Evolutionary conservation across 2,329 filamentous ascomycete genomes (phyloP).

Genomic region (Chlorencoelia australis): DNA sequence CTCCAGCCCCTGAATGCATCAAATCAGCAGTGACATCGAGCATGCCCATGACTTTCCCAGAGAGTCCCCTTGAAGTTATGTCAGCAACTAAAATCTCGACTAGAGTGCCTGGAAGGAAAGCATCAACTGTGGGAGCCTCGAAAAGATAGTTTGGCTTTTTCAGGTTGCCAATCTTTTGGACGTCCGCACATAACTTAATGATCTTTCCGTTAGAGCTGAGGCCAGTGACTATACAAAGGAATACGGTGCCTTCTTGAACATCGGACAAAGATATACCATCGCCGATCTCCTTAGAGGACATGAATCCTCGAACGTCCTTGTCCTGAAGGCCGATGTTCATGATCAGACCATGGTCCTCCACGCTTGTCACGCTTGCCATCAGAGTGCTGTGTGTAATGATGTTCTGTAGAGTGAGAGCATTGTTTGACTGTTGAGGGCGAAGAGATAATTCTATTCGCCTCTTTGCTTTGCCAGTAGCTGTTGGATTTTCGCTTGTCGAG

Average conservation of each 20-base stretch:
- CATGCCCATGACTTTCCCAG: conserved; percentile 85
- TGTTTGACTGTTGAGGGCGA: conserved; percentile 69
- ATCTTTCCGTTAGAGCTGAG: conserved; percentile 71
- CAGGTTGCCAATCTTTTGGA: conserved; percentile 55
- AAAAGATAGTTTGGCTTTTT: conserved; percentile 56
- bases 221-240: conserved; percentile 72
- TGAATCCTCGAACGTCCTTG: conserved; percentile 64
- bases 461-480: conserved; percentile 43
- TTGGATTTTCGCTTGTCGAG: conserved; percentile 61
- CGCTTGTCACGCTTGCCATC: conserved; percentile 79
- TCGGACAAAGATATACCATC: conserved; percentile 51
- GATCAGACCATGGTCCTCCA: conserved; percentile 91
- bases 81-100: conserved; percentile 78
- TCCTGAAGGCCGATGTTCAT: conserved; percentile 80
- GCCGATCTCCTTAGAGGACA: conserved; percentile 75
- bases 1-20: conserved; percentile 73
- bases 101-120: conserved; percentile 84
- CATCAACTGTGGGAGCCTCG: conserved; percentile 76
- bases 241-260: conserved; percentile 73
- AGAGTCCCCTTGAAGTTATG: conserved; percentile 61
- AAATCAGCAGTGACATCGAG: conserved; percentile 85
- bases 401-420: conserved; percentile 60
- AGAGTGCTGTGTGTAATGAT: conserved; percentile 67
- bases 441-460: conserved; percentile 82
- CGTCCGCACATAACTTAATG: conserved; percentile 71